phyloP scores from a whole-genome alignment of 805 yeast genomes.

The Zygoascus ofunaensis region DNA sequence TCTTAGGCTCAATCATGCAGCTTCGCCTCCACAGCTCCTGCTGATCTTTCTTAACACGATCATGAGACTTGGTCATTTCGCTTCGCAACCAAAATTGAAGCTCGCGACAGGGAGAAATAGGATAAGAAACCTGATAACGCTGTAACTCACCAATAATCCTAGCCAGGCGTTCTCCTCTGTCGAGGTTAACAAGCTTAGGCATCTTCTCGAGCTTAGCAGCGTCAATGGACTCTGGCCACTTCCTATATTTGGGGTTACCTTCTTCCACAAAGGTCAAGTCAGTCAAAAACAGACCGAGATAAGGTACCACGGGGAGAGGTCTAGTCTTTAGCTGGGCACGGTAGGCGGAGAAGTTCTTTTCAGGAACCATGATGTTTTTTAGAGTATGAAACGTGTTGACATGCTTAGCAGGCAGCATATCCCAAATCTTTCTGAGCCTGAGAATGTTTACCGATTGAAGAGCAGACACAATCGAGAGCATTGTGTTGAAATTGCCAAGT shows the following conservation, averaged over 20 bases:
- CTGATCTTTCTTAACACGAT: slow-evolving; percentile 20
- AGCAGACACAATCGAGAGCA: slow-evolving; percentile 27
- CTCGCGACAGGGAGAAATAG: slow-evolving; percentile 14
- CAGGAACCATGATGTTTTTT: slow-evolving; percentile 25
- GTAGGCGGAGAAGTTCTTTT: slow-evolving; percentile 29
- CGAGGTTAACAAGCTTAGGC: slow-evolving; percentile 26
- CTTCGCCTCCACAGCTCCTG: slow-evolving; percentile 31
- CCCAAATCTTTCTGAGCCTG: slow-evolving; percentile 29
- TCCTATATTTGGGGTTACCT: slow-evolving; percentile 25
- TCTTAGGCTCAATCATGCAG: slow-evolving; percentile 28
- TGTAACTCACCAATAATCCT: slow-evolving; percentile 27
- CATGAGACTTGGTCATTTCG: slow-evolving; percentile 27
- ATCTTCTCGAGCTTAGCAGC: slow-evolving; percentile 7
- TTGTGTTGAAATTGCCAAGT: slow-evolving; percentile 27
- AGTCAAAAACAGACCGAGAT: slow-evolving; percentile 28
- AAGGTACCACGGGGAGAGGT: slow-evolving; percentile 27
- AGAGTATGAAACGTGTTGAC: slow-evolving; percentile 20
- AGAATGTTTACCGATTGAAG: slow-evolving; percentile 29
- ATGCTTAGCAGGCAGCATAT: slow-evolving; percentile 22
- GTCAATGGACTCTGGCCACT: not conserved
- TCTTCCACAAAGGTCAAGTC: slow-evolving; percentile 31
- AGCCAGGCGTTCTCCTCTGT: slow-evolving; percentile 26
- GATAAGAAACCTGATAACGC: slow-evolving; percentile 23
- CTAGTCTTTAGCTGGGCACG: slow-evolving; percentile 22
- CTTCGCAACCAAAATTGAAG: slow-evolving; percentile 28